Evolutionary conservation across 2,329 filamentous ascomycete species (phyloP), one percentile per base, ranked within the genome.

Genomic region (Chaetomium strumarium): DNA sequence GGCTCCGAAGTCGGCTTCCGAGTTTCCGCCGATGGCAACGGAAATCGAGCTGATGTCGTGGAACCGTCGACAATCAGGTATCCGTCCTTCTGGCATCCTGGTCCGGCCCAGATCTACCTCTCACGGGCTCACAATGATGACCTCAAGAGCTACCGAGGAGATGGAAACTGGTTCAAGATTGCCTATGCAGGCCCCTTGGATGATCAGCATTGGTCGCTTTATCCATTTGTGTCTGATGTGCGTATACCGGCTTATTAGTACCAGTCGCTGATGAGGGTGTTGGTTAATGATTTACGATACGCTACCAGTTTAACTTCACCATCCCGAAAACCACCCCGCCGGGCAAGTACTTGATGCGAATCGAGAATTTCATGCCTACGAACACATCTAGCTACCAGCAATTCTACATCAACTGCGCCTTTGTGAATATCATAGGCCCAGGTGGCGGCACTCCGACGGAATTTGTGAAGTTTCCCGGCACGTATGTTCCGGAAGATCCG

Each of bases 131-230:
- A 52, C 5, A 39, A 51, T 13, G 56, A 51, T 9, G 52, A 56
- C 14, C 40, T 55, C 29, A 24, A 30, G 44, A 16, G 19, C 5
- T 56, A 58, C 45, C n/a, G 43, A 1, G 56, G 53, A 3, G 53
- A 58, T 11, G 56, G 56, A 1, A 53, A 58, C 16, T 58, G 56
- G 56, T 58, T 58, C 53, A 58, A 58, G 46, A 56, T 58, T 33
- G 56, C 56, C 9, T 52, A 54, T n/a, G 53, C 34, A 1, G 56
- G 53, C 1, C 53, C 53, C 7, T 8, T 52, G 7, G 39, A 31
- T 3, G 31, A 54, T 29, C 50, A 51, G n/a, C 33, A 50, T 54
- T 14, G 17, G 7, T 33, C 30, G 30, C 30, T 12, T 12, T 19
- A 54, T 29, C 5, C n/a, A n/a, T n/a, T n/a, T n/a, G n/a, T n/a